Conservation (phyloP, 495 filamentous ascomycete species). For the Pyrenula aspistea region DNA sequence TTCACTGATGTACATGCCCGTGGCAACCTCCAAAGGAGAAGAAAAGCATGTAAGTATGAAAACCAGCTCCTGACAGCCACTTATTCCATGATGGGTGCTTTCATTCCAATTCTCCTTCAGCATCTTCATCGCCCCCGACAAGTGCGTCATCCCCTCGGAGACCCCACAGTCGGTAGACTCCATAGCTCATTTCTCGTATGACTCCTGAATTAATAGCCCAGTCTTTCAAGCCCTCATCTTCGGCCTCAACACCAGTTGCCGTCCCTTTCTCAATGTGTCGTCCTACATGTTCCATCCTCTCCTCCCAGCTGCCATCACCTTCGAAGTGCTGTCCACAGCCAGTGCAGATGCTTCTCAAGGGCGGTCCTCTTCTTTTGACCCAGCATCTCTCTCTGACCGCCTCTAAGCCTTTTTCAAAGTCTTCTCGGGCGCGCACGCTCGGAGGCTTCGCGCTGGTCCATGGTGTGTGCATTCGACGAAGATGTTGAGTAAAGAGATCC, state of each 20-base stretch:
- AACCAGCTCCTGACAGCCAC: too few species aligned
- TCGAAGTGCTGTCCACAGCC: slow-evolving; percentile 52
- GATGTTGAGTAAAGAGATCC: slow-evolving; percentile 85
- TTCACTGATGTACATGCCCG: too few species aligned
- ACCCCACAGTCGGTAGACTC: background rate
- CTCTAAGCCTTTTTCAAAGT: slow-evolving; percentile 31
- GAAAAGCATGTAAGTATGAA: too few species aligned
- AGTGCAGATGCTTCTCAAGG: slow-evolving; percentile 50
- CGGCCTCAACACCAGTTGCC: slow-evolving; percentile 9
- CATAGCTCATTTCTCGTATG: slow-evolving; percentile 4
- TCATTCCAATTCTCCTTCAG: background rate
- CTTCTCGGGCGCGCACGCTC: slow-evolving; percentile 23
- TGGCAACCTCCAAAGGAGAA: too few species aligned
- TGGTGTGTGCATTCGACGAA: slow-evolving; percentile 78
- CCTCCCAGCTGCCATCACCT: slow-evolving; percentile 60
- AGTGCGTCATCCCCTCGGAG: background rate
- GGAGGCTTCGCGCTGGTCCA: slow-evolving; percentile 22
- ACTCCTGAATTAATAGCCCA: slow-evolving; percentile 43
- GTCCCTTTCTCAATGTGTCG: slow-evolving; percentile 55
- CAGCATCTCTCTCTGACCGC: slow-evolving; percentile 45
- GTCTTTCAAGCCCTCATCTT: slow-evolving; percentile 32
- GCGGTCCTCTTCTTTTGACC: slow-evolving; percentile 45
- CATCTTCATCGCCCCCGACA: background rate
- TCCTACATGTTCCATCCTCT: slow-evolving; percentile 84
- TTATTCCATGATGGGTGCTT: background rate